Conservation (phyloP, 83 land plant species). For the Diphasiastrum complanatum region DNA sequence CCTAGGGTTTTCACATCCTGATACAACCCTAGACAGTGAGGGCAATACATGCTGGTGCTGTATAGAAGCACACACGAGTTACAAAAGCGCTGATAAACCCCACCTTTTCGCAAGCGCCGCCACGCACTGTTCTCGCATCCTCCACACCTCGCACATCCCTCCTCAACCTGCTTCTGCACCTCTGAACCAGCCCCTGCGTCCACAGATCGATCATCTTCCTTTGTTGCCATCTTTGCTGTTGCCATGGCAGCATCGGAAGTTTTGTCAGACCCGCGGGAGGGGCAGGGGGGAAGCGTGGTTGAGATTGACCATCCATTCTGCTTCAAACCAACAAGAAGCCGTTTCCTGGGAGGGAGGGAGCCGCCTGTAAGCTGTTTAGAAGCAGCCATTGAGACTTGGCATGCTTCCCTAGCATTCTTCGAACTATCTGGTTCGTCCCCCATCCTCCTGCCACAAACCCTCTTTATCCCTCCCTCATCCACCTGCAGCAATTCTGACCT, state of each 20-base stretch:
- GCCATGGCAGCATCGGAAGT: background rate
- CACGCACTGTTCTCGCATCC: background rate
- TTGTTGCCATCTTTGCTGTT: background rate
- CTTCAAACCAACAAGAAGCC: background rate
- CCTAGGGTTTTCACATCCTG: background rate
- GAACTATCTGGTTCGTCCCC: too few relatives aligned
- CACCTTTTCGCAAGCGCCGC: slow-evolving; percentile 5
- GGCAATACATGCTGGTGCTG: slow-evolving; percentile 5
- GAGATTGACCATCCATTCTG: background rate
- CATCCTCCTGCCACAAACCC: too few relatives aligned
- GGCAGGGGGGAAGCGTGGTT: background rate
- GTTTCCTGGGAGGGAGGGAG: slow-evolving; percentile 3
- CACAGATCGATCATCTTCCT: background rate
- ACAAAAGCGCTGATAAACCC: slow-evolving; percentile 8
- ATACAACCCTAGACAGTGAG: background rate
- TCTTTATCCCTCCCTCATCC: too few relatives aligned
- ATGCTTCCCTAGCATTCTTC: too few relatives aligned
- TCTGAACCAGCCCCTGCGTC: background rate
- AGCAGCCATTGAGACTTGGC: too few relatives aligned
- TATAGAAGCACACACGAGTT: slow-evolving; percentile 3
- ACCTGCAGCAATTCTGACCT: too few relatives aligned
- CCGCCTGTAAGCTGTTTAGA: too few relatives aligned
- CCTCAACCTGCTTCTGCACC: background rate
- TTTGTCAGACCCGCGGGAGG: slow-evolving; percentile 2
- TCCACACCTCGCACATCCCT: slow-evolving; percentile 1